Evolutionary conservation across 2,329 filamentous ascomycete species (phyloP).

Genomic region (Colletotrichum noveboracense): DNA sequence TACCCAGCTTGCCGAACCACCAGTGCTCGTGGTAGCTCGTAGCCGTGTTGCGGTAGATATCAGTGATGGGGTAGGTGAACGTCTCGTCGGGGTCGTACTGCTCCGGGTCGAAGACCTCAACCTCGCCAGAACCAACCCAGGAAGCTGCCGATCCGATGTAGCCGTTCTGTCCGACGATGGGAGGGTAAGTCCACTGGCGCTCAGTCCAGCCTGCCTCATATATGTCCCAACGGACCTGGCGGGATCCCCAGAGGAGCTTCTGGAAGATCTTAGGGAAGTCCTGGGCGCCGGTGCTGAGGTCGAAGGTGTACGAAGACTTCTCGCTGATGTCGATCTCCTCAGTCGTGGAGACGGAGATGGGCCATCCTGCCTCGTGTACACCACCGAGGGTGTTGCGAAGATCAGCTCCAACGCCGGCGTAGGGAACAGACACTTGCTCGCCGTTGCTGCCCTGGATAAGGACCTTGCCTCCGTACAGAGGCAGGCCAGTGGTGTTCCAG

Average conservation of each 20-base stretch:
- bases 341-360: conserved; percentile 3
- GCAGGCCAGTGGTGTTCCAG: conserved; percentile 30
- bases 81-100: conserved; percentile 29
- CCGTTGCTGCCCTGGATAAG: conserved; percentile 40
- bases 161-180: conserved; percentile 30
- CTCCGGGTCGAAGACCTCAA: conserved; percentile 24
- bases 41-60: conserved; percentile 24
- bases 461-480: conserved; percentile 40
- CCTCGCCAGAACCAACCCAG: conserved; percentile 24
- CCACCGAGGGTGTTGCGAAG: conserved; percentile 17
- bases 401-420: conserved; percentile 30
- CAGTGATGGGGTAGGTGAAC: conserved; percentile 28
- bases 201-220: conserved; percentile 32
- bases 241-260: conserved; percentile 27
- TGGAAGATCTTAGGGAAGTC: conserved; percentile 25
- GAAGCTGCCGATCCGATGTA: conserved; percentile 33
- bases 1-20: conserved; percentile 51
- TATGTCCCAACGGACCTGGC: conserved; percentile 28
- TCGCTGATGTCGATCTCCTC: conserved; percentile 9
- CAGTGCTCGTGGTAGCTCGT: conserved; percentile 28
- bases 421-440: conserved; percentile 47
- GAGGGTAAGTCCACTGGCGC: conserved; percentile 30
- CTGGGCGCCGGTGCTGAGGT: conserved; percentile 21
- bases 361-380: conserved; percentile 21
- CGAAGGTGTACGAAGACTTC: conserved; percentile 10